A percentile compares a stretch with the other conserved stretches of the same genome.
These are phyloP conservation scores for Melastoma candidum DNA, from an alignment of 441 rosid species.

Conservation along the genomic window DNA sequence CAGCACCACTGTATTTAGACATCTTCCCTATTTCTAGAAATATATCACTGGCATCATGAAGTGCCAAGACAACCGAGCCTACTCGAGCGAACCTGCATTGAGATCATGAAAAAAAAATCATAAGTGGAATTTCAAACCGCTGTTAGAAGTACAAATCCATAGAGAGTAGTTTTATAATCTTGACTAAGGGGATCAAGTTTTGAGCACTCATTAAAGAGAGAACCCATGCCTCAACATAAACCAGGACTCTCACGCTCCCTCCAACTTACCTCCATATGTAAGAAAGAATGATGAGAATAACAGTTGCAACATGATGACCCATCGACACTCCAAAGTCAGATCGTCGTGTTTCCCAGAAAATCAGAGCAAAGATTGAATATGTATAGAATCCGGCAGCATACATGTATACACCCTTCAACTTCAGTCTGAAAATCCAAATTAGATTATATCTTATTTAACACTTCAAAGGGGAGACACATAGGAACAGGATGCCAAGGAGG, in stretches of 20 bases:
- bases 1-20: slow-evolving; percentile 85
- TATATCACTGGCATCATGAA: slow-evolving; percentile 94
- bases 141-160: no score
- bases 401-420: slow-evolving; percentile 72
- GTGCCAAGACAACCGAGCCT: slow-evolving; percentile 84
- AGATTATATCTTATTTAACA: no score
- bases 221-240: neutral
- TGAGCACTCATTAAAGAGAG: neutral
- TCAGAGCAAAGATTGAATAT: slow-evolving; percentile 87
- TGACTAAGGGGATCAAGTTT: neutral
- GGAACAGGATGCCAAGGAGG: no score
- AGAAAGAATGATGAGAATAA: slow-evolving; percentile 69
- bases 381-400: slow-evolving; percentile 92
- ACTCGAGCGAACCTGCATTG: slow-evolving; percentile 67
- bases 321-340: slow-evolving; percentile 95
- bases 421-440: slow-evolving; percentile 42
- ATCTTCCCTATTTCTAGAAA: slow-evolving; percentile 94
- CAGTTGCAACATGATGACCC: slow-evolving; percentile 85
- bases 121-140: no score
- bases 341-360: slow-evolving; percentile 95
- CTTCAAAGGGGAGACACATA: slow-evolving; percentile 1
- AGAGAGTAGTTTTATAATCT: no score
- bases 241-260: slow-evolving; percentile 8
- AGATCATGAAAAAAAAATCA: slow-evolving; percentile 1
- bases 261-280: slow-evolving; percentile 68